These are phyloP conservation scores for Taiwanofungus camphoratus DNA, from an alignment of 1,284 basidiomycete species.

Conservation along the genomic window DNA sequence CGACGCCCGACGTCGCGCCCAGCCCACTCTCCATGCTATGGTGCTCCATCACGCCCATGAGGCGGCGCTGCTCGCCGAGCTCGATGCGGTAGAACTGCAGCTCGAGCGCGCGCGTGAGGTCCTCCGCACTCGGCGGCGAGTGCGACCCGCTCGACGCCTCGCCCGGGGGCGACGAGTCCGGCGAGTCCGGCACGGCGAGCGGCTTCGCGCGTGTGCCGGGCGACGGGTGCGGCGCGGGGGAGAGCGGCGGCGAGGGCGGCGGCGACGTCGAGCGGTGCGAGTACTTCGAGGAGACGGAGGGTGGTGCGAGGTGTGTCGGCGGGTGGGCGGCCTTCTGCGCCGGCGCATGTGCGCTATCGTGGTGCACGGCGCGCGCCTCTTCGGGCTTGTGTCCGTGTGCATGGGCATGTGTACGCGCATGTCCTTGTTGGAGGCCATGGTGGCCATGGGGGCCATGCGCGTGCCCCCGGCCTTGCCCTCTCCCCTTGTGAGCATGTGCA, in stretches of 20 bases:
- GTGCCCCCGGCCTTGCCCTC: too few relatives aligned
- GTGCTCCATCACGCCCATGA: conserved; percentile 91
- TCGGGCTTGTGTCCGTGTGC: conserved; percentile 2
- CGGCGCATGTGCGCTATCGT: neutral
- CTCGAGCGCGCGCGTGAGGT: conserved; percentile 68
- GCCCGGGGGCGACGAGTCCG: conserved; percentile 1
- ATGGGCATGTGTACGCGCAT: too few relatives aligned
- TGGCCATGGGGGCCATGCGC: too few relatives aligned
- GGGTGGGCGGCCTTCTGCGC: neutral
- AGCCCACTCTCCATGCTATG: conserved; percentile 57
- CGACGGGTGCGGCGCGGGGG: conserved; percentile 8
- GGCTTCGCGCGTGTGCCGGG: conserved; percentile 2
- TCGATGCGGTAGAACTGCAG: conserved; percentile 91
- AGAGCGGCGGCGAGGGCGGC: conserved; percentile 14
- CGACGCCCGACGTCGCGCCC: conserved; percentile 15
- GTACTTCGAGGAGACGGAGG: neutral
- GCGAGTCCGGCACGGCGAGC: conserved; percentile 2
- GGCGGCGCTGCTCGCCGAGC: conserved; percentile 81
- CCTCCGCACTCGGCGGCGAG: conserved; percentile 26
- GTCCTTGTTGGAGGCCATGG: too few relatives aligned
- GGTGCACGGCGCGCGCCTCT: too few relatives aligned
- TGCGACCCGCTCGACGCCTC: conserved; percentile 20
- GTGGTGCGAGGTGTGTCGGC: conserved; percentile 3
- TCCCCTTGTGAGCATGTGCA: too few relatives aligned
- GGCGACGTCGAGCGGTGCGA: conserved; percentile 11